phyloP scores from a whole-genome alignment of 352 stramenopile genomes.

The Phytophthora sp. region DNA sequence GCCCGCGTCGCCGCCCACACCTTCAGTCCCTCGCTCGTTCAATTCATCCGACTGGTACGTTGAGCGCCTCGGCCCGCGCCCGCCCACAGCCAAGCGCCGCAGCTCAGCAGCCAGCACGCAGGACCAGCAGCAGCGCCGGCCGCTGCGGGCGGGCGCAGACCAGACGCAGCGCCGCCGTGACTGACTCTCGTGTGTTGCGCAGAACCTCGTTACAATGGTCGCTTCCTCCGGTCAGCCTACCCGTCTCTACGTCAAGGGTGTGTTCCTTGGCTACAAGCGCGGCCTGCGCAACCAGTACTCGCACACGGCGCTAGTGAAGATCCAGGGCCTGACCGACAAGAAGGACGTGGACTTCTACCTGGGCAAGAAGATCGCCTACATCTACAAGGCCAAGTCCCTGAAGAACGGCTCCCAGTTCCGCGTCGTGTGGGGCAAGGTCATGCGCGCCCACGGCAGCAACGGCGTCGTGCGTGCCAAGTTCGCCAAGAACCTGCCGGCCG shows the following conservation, averaged over 20 bases:
- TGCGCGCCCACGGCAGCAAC: conserved; percentile 97
- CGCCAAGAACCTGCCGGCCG: conserved; percentile 96
- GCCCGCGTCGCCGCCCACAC: conserved; percentile 48
- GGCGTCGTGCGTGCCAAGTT: conserved; percentile 99
- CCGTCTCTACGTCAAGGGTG: conserved; percentile 98
- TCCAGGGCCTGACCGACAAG: conserved; percentile 98
- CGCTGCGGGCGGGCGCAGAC: too few relatives aligned
- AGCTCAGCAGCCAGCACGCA: too few relatives aligned
- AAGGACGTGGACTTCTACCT: conserved; percentile 99
- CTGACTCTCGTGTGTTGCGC: conserved; percentile 19
- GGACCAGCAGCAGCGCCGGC: not conserved
- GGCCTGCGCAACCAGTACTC: conserved; percentile 98
- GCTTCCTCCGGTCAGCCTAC: conserved; percentile 92
- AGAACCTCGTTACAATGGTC: conserved; percentile 91
- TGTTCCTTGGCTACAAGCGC: conserved; percentile 99
- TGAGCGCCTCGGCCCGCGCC: not conserved
- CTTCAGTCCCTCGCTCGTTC: conserved; percentile 90
- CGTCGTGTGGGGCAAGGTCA: conserved; percentile 99
- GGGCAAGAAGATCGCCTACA: conserved; percentile 99
- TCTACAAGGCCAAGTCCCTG: conserved; percentile 97
- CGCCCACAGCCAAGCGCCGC: too few relatives aligned
- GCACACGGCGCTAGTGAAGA: conserved; percentile 99
- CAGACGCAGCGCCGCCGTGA: too few relatives aligned
- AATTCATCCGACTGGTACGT: conserved; percentile 90
- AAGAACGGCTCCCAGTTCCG: conserved; percentile 98